Evolutionary conservation across 139 green algal species (phyloP).

Genomic region (Auxenochlorella pyrenoidosa): DNA sequence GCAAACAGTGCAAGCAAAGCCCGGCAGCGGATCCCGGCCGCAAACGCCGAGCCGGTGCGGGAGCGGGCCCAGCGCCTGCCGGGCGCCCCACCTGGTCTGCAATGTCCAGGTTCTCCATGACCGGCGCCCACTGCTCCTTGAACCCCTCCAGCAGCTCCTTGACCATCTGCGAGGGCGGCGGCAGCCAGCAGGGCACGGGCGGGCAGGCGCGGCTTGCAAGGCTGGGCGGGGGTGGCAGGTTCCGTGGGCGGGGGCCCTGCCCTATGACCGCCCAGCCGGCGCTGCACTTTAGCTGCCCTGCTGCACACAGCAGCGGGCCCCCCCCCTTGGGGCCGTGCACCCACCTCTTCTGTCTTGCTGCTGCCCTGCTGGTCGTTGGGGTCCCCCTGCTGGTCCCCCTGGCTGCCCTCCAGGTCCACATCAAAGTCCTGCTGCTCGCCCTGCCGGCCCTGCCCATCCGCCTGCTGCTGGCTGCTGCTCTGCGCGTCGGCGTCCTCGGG

Average conservation of each 20-base stretch:
- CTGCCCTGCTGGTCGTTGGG: conserved; percentile 49
- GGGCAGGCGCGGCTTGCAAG: no score
- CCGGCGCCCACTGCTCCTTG: conserved; percentile 80
- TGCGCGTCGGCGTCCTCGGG: conserved; percentile 5
- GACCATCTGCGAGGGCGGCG: conserved; percentile 33
- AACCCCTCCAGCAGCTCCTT: conserved; percentile 79
- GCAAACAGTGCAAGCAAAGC: no score
- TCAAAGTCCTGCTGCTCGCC: conserved; percentile 38
- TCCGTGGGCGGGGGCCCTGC: not conserved
- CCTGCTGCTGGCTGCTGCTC: conserved; percentile 42
- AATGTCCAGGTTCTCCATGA: conserved; percentile 83
- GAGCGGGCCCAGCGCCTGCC: no score
- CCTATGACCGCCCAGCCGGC: no score
- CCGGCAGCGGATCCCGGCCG: no score
- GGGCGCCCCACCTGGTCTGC: conserved; percentile 35
- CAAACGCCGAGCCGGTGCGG: no score
- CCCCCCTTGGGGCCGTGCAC: not conserved
- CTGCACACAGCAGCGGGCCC: no score
- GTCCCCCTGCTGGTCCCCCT: conserved; percentile 44
- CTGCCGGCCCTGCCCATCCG: conserved; percentile 38
- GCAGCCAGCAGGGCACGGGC: no score
- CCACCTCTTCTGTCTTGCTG: not conserved
- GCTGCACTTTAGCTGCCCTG: no score
- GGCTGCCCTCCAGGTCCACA: not conserved
- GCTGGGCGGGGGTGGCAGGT: no score